Evolutionary conservation across 2,329 filamentous ascomycete genomes (phyloP), one percentile per base, ranked within the genome.

Genomic region (Diplodia sapinea): DNA sequence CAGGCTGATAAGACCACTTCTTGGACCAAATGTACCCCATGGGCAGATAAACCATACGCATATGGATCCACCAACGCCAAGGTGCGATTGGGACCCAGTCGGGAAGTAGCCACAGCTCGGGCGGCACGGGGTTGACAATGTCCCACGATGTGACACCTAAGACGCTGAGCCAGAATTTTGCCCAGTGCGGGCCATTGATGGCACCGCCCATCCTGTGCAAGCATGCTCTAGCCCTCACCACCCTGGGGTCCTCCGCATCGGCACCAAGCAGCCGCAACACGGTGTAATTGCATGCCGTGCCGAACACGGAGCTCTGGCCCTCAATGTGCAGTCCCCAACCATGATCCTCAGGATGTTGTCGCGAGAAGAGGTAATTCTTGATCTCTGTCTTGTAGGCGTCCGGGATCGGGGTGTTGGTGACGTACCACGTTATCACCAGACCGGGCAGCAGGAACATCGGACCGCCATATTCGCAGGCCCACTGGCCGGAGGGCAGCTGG

Each of bases 11-110:
- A 33, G 85, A 86, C 88, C 92, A 97, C 70, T 85, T 85, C 81
- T 91, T 93, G 0, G 93, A 96, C 82, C 91, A 97, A 51, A 98
- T 79, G 75, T 91, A 97, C 0, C 91, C 89, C 93, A 98, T 97
- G 5, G 94, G 91, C 59, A 97, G 78, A 74, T 94, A 97, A n/a
- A 99, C 94, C 79, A 91, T 89, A n/a, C 95, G 92, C 79, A 97
- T 97, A 74, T 99, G 95, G 74, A 98, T 92, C 94, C 94, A 97
- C 94, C 94, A 97, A 71, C 93, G 85, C 93, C 93, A 96, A 0
- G 94, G 94, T 5, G 93, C 89, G 74, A 97, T 86, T 0, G 94
- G 94, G 3, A 93, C 86, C 93, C 93, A 97, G 77, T 97, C 92
- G 0, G 94, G 94, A 3, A 97, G 81, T 50, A 97, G 47, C 95